A percentile compares a stretch with the other conserved stretches of the same genome.
These are phyloP conservation scores for Alternaria longipes DNA, from an alignment of 2,329 filamentous ascomycete species.

Conservation along the genomic window DNA sequence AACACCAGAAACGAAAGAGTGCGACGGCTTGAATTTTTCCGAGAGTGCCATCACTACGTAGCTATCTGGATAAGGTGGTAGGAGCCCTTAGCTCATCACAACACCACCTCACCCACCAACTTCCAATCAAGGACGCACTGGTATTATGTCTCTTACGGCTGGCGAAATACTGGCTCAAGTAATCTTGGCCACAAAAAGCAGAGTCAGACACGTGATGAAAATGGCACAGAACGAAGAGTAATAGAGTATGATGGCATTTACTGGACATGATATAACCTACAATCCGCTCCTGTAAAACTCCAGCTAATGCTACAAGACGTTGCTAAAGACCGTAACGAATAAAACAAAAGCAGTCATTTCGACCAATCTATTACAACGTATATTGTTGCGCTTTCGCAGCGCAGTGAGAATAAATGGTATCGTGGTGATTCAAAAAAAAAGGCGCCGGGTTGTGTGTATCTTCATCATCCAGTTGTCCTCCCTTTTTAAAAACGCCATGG, in stretches of 20 bases:
- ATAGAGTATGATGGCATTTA: not conserved
- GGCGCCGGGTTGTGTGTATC: not conserved
- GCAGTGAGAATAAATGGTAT: not conserved
- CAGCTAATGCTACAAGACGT: not conserved
- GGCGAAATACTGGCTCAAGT: not conserved
- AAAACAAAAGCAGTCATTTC: not conserved
- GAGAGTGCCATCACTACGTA: not conserved
- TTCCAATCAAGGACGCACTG: not conserved
- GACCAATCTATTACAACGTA: slow-evolving; percentile 4
- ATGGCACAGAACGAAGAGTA: not conserved
- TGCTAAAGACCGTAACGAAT: not conserved
- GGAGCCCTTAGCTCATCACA: not conserved
- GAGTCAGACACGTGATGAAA: not conserved
- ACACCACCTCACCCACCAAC: not conserved
- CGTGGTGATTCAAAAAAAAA: not conserved
- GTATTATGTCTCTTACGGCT: not conserved
- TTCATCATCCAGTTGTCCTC: not conserved
- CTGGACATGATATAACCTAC: not conserved
- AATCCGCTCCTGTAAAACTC: not conserved
- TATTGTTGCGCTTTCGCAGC: not conserved
- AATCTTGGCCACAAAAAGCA: not conserved
- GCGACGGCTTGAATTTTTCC: not conserved
- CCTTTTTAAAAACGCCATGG: not conserved
- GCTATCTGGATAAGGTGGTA: not conserved
- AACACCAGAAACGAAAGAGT: not conserved